A percentile compares a stretch with the other conserved stretches of the same genome.
These are phyloP conservation scores for Mucor plumbeus DNA, from an alignment of 371 early-diverging fungal species.

Conservation along the genomic window DNA sequence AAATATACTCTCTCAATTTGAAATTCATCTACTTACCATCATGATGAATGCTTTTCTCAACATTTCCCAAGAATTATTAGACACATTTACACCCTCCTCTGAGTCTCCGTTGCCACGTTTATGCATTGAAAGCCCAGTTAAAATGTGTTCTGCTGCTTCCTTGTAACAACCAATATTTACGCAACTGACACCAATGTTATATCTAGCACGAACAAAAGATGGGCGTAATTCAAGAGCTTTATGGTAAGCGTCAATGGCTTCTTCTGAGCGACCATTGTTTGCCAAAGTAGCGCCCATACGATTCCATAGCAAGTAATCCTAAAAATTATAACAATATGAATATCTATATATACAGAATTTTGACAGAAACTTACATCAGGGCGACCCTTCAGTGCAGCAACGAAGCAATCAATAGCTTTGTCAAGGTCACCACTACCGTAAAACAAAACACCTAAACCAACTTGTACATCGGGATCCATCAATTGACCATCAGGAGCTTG, in stretches of 20 bases:
- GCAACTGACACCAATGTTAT: conserved; percentile 94
- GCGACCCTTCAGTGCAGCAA: conserved; percentile 87
- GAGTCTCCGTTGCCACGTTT: conserved; percentile 53
- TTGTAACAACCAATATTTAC: conserved; percentile 90
- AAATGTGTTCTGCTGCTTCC: conserved; percentile 94
- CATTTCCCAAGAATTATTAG: conserved; percentile 69
- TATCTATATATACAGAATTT: neutral
- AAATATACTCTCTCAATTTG: neutral
- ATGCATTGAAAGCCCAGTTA: conserved; percentile 88
- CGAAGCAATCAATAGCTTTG: conserved; percentile 97
- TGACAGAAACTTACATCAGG: conserved; percentile 70
- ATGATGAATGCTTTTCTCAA: conserved; percentile 65
- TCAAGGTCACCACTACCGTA: conserved; percentile 88
- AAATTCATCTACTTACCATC: conserved; percentile 51
- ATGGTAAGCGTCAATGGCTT: conserved; percentile 95
- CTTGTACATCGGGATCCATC: conserved; percentile 92
- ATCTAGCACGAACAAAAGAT: conserved; percentile 93
- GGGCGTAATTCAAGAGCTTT: conserved; percentile 94
- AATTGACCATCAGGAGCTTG: conserved; percentile 68
- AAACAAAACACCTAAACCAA: conserved; percentile 94
- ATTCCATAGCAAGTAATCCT: conserved; percentile 97
- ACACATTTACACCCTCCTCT: conserved; percentile 66
- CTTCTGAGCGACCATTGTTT: conserved; percentile 78
- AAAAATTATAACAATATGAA: neutral
- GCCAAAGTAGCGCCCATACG: conserved; percentile 96